Evolutionary conservation across 768 basidiomycete species (phyloP), one percentile per base, ranked within the genome.

Genomic region (Sporobolomyces phaffii): DNA sequence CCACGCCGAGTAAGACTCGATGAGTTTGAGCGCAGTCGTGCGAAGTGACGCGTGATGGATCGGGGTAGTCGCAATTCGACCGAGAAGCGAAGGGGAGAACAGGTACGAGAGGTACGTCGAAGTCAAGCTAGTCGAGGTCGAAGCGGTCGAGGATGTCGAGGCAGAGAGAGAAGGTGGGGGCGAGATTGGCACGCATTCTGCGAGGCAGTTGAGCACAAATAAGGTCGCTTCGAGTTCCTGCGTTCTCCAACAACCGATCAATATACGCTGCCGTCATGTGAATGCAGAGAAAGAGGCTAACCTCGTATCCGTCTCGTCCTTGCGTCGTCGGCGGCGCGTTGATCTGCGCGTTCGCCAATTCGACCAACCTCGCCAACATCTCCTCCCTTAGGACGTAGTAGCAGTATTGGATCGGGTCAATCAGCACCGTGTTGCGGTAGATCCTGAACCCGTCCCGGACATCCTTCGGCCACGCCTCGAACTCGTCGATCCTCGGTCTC

Each of bases 11-110:
- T 47, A 77, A 72, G 69, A 48, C 75, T 78, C 78, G 7, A 80
- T 77, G 20, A 79, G 60, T 20, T 75, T 73, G 24, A 80, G 75
- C 0, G 76, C 73, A 2, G 79, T 78, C 3, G 74, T 65, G 1
- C 76, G 73, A 10, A 79, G 68, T 45, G 90, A 80, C 11, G 88
- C 88, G 10, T 73, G n/a, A 63, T 87, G 87, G 3, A 88, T 87
- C 1, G 85, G 79, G 1, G 10, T 7, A 3, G 66, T 58, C 40
- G 90, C 64, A 26, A 92, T 80, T 61, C 88, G 85, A 58, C 77
- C 75, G 47, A 91, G 82, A 48, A 83, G 78, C 0, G 89, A 87
- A 17, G 87, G 85, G 24, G 78, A 75, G 68, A 80, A 79, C 60
- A 91, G 82, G 44, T 82, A 81, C 15, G 81, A 78, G 31, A 82